A percentile compares a stretch with the other conserved stretches of the same genome.
Conservation (phyloP, 176 grass and related monocot genomes). For the Oropetium thomaeum region DNA sequence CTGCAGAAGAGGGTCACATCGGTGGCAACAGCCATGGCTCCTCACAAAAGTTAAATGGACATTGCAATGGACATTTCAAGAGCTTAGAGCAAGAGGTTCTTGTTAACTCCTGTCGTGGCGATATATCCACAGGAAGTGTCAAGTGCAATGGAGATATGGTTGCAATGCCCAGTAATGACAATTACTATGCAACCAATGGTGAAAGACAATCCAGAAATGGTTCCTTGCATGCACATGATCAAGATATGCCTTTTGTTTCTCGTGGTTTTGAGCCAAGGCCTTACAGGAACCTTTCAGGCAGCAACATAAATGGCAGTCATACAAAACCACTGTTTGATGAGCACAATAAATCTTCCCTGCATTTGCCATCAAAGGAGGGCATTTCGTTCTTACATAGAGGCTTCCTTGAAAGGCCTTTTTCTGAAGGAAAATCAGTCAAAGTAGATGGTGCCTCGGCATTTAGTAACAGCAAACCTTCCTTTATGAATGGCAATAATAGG, state of each 20-base stretch:
- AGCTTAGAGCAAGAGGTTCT: conserved; percentile 29
- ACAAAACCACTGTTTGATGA: not conserved
- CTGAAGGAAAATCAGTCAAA: conserved; percentile 27
- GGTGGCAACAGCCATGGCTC: conserved; percentile 10
- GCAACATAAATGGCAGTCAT: conserved; percentile 16
- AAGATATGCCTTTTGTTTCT: conserved; percentile 26
- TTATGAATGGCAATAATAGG: conserved; percentile 26
- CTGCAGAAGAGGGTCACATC: conserved; percentile 31
- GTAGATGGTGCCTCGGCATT: conserved; percentile 16
- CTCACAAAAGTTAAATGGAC: conserved; percentile 37
- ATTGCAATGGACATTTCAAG: conserved; percentile 39
- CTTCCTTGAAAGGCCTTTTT: conserved; percentile 36
- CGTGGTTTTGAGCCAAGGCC: conserved; percentile 42
- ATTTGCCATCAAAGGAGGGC: conserved; percentile 6
- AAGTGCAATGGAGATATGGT: conserved; percentile 41
- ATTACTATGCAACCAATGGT: conserved; percentile 8
- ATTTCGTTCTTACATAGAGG: conserved; percentile 36
- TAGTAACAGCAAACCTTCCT: conserved; percentile 32
- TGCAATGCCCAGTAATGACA: conserved; percentile 7
- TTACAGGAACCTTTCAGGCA: conserved; percentile 36
- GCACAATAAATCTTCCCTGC: not conserved
- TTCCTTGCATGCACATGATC: conserved; percentile 13
- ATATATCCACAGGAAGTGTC: conserved; percentile 24
- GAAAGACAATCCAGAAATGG: conserved; percentile 1
- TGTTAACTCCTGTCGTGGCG: conserved; percentile 8